These are phyloP conservation scores for Gastrolobium villosum DNA, from an alignment of 306 rosid species.

Conservation along the genomic window DNA sequence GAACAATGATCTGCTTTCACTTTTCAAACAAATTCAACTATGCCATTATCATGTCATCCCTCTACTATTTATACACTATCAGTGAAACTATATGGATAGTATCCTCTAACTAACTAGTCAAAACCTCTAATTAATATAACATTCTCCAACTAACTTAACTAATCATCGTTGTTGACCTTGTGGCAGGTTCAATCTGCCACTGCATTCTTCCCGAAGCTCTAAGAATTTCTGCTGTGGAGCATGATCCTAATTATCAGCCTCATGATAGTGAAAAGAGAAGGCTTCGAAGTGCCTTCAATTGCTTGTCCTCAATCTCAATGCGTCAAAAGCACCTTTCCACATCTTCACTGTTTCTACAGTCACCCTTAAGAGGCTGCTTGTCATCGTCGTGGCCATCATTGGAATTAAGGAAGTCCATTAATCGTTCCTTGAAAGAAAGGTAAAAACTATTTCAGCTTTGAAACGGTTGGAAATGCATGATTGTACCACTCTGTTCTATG, in stretches of 20 bases:
- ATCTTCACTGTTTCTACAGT: constrained; percentile 85
- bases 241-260: constrained; percentile 70
- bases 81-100: too few relatives aligned
- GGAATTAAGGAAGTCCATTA: constrained; percentile 83
- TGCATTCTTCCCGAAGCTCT: constrained; percentile 91
- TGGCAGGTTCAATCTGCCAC: constrained; percentile 87
- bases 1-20: too few relatives aligned
- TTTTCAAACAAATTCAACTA: too few relatives aligned
- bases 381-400: constrained; percentile 90
- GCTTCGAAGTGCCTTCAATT: constrained; percentile 69
- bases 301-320: constrained; percentile 90
- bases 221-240: constrained; percentile 74
- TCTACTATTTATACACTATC: too few relatives aligned
- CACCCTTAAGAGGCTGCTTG: constrained; percentile 89
- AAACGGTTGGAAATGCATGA: constrained; percentile 38
- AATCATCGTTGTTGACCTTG: constrained; percentile 30
- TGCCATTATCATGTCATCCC: too few relatives aligned
- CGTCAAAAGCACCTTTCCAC: constrained; percentile 92
- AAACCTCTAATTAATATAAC: too few relatives aligned
- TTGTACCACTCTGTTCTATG: constrained; percentile 33
- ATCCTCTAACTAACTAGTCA: too few relatives aligned
- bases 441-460: constrained; percentile 39
- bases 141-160: too few relatives aligned
- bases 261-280: constrained; percentile 81
- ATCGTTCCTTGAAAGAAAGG: constrained; percentile 83